Evolutionary conservation across 2,329 filamentous ascomycete genomes (phyloP), one percentile per base, ranked within the genome.

Genomic region (Chrysoporthe austroafricana): DNA sequence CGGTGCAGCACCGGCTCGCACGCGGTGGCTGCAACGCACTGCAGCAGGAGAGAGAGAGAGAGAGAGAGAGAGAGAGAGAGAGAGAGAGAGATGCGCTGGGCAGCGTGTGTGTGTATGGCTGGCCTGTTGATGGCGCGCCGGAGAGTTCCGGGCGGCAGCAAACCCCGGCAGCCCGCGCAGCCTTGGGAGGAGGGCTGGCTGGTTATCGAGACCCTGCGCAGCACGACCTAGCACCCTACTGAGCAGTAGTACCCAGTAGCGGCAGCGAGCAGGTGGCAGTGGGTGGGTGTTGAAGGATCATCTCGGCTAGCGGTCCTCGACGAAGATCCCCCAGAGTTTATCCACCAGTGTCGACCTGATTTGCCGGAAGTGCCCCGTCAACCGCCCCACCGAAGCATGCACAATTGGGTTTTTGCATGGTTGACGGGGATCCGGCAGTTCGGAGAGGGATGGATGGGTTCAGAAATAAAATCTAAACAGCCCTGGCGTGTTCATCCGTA

Each of bases 281-380:
- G 18, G 59, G 59, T 42, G 21, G 2, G 63, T 56, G 43, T 43
- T 36, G 62, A 57, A 48, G 64, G 65, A 60, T 69, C 62, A 64
- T 64, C 62, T 69, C 68, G 68, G 68, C 62, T 69, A 67, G 44
- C 65, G 63, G 56, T 69, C 36, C 57, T 67, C 58, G 64, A 44
- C 57, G 64, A 63, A 69, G 65, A 69, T 69, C 65, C 68, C 68
- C 68, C 65, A 69, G 68, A 67, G 54, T 56, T 65, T 67, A 63
- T 61, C 65, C 68, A 69, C 68, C 65, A 65, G 65, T 67, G 57
- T 64, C 50, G 52, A 48, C 67, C 43, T 64, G 52, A 58, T 46
- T 59, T 48, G 52, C 42, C 48, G 32, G 46, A 50, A 44, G 54
- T 18, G 42, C 43, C 39, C 42, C 42, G 21, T 34, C 13, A 8